These are phyloP conservation scores for Jasminum sambac DNA, from an alignment of 257 asterid species.

Conservation along the genomic window DNA sequence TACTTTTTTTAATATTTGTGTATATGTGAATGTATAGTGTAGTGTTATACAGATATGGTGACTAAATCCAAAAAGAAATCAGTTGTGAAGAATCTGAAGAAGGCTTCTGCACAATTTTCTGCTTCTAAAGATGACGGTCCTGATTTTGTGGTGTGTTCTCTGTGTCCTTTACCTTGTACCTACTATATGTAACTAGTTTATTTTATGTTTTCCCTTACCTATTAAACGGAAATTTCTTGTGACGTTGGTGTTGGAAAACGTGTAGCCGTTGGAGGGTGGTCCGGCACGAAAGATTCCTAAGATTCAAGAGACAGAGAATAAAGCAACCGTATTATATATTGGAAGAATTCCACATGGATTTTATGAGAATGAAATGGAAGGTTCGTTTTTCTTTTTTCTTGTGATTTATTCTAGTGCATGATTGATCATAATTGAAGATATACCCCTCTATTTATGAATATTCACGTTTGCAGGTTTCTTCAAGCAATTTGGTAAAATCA, in stretches of 20 bases:
- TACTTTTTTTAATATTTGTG: neutral
- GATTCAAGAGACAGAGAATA: conserved; percentile 44
- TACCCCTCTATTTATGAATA: too few relatives aligned
- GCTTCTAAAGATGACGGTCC: conserved; percentile 43
- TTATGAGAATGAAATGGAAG: conserved; percentile 94
- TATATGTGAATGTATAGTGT: neutral
- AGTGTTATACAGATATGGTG: conserved; percentile 37
- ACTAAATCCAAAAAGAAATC: conserved; percentile 54
- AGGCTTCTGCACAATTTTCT: conserved; percentile 46
- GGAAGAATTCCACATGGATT: conserved; percentile 98
- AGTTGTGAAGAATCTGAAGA: conserved; percentile 42
- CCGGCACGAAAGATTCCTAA: conserved; percentile 53
- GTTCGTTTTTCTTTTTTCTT: conserved; percentile 31
- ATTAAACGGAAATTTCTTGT: neutral
- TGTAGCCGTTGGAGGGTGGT: conserved; percentile 79
- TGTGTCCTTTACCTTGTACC: too few relatives aligned
- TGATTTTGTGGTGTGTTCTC: conserved; percentile 56
- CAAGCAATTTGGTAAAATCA: conserved; percentile 84
- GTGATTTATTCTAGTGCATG: neutral
- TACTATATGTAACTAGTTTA: neutral
- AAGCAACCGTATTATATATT: conserved; percentile 70
- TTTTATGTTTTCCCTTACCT: neutral
- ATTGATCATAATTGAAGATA: too few relatives aligned
- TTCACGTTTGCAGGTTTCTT: conserved; percentile 69
- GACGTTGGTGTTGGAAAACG: conserved; percentile 4